These are phyloP conservation scores for Rhizoclosmatium globosum DNA, from an alignment of 192 early-diverging fungal species.

Conservation along the genomic window DNA sequence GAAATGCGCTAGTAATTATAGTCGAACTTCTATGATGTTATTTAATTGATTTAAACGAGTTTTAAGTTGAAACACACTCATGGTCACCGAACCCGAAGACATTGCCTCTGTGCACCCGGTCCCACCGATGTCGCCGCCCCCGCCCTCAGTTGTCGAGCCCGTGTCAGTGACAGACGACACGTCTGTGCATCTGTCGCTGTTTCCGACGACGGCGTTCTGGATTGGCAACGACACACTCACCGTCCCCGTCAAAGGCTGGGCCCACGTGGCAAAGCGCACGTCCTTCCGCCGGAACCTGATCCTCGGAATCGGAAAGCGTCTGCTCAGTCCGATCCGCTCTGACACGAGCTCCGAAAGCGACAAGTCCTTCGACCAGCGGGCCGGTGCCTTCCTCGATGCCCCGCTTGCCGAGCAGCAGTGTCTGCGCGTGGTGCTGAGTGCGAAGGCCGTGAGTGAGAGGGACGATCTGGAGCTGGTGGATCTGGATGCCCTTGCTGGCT, in stretches of 20 bases:
- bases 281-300: conserved; percentile 38
- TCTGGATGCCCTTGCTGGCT: neutral
- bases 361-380: conserved; percentile 42
- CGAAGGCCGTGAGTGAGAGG: conserved; percentile 41
- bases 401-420: conserved; percentile 16
- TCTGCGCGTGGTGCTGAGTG: conserved; percentile 60
- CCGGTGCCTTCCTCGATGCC: conserved; percentile 42
- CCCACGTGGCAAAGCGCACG: conserved; percentile 13
- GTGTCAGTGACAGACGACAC: too few species aligned
- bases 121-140: too few species aligned
- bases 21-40: too few species aligned
- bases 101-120: too few species aligned
- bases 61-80: too few species aligned
- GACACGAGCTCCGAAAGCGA: conserved; percentile 8
- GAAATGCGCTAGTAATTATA: too few species aligned
- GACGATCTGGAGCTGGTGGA: conserved; percentile 38
- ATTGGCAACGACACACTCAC: neutral
- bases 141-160: too few species aligned
- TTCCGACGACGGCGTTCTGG: neutral
- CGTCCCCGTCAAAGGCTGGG: conserved; percentile 46
- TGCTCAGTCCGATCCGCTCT: conserved; percentile 24
- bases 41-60: too few species aligned
- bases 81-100: too few species aligned
- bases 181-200: neutral
- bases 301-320: conserved; percentile 26